Evolutionary conservation across 2,329 filamentous ascomycete species (phyloP).

Genomic region (Lizonia empirigonia): DNA sequence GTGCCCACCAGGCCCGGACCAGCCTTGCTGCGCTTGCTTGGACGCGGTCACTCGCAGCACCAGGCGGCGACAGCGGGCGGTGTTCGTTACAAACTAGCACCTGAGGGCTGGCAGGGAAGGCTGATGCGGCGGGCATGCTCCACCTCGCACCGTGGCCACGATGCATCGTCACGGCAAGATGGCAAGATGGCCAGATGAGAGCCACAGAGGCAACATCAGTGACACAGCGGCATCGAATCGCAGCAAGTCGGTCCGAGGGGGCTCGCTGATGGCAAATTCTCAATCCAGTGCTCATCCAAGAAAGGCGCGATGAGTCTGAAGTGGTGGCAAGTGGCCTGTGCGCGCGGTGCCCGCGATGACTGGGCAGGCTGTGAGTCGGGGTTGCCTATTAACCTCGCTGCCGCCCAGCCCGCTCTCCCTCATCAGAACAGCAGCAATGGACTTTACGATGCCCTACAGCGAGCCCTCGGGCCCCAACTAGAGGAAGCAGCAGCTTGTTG

Average conservation of each 20-base stretch:
- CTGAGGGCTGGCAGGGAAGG: constrained; percentile 2
- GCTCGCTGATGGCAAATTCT: constrained; percentile 12
- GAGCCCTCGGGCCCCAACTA: constrained; percentile 42
- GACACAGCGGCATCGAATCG: neutral
- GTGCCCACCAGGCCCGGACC: constrained; percentile 13
- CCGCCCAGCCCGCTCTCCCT: constrained; percentile 34
- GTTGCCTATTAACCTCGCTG: constrained; percentile 38
- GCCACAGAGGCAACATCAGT: constrained; percentile 4
- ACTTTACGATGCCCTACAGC: constrained; percentile 40
- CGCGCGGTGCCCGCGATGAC: constrained; percentile 29
- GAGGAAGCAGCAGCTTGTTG: constrained; percentile 24
- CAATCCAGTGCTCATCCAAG: constrained; percentile 8
- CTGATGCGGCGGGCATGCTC: constrained; percentile 11
- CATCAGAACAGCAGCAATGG: constrained; percentile 43
- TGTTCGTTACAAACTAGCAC: constrained; percentile 22
- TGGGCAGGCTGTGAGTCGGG: constrained; percentile 28
- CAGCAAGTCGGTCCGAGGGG: constrained; percentile 3
- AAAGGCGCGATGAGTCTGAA: constrained; percentile 29
- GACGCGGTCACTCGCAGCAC: constrained; percentile 25
- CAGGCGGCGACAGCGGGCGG: constrained; percentile 25
- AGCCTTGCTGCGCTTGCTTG: constrained; percentile 20
- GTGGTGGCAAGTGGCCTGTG: constrained; percentile 33
- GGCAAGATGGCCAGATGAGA: no score
- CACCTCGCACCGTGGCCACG: no score
- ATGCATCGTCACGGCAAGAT: neutral